These are phyloP conservation scores for Favolaschia claudopus DNA, from an alignment of 768 basidiomycete species.

Conservation along the genomic window DNA sequence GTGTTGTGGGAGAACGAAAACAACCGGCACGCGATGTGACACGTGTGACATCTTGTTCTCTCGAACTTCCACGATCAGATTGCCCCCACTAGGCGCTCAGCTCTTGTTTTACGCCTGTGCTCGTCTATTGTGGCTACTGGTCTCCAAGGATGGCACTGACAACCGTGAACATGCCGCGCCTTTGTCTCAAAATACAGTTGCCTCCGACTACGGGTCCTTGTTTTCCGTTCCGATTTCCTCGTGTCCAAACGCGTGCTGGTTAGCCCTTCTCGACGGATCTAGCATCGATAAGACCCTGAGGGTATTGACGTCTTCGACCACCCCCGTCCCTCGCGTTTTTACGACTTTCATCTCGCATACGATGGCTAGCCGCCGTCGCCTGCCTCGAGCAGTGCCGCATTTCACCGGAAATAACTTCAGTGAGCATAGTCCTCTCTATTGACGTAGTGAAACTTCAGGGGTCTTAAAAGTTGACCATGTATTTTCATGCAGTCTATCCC, in stretches of 20 bases:
- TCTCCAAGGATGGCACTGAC: not conserved
- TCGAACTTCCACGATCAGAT: too few relatives aligned
- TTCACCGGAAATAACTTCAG: slow-evolving; percentile 9
- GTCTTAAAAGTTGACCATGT: not conserved
- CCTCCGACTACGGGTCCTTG: not conserved
- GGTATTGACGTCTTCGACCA: slow-evolving; percentile 5
- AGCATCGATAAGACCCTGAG: slow-evolving; percentile 18
- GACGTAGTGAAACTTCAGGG: slow-evolving; percentile 16
- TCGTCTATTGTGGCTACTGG: not conserved
- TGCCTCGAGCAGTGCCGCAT: slow-evolving; percentile 13
- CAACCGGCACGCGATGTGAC: too few relatives aligned
- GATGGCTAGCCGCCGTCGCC: slow-evolving; percentile 15
- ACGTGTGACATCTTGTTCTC: slow-evolving; percentile 14
- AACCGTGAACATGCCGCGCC: not conserved
- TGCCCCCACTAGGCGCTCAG: too few relatives aligned
- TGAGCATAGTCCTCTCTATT: slow-evolving; percentile 7
- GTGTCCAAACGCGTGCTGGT: slow-evolving; percentile 9
- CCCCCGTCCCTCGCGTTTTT: slow-evolving; percentile 12
- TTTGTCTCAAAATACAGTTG: not conserved
- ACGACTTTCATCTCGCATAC: slow-evolving; percentile 4
- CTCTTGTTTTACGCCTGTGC: not conserved
- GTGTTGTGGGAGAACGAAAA: too few relatives aligned
- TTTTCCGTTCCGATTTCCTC: slow-evolving; percentile 6
- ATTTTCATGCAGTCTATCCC: slow-evolving; percentile 8
- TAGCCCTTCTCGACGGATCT: slow-evolving; percentile 15